Evolutionary conservation across 495 filamentous ascomycete species (phyloP).

Genomic region (Hamigera avellanea): DNA sequence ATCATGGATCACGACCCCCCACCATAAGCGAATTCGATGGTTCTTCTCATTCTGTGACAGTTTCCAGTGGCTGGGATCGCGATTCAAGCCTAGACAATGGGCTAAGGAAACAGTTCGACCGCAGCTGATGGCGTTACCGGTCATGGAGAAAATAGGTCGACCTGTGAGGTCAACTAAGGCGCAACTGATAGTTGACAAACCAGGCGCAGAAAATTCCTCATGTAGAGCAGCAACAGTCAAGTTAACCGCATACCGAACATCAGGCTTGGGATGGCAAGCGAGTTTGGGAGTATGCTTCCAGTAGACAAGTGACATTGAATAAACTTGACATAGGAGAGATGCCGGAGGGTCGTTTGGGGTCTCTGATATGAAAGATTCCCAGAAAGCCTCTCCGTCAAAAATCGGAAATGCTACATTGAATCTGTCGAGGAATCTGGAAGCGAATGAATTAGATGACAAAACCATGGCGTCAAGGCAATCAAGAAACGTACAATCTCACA

Average conservation of each 20-base stretch:
- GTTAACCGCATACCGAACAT: constrained; percentile 39
- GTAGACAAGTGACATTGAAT: constrained; percentile 40
- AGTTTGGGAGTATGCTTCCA: constrained; percentile 37
- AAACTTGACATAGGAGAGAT: constrained; percentile 40
- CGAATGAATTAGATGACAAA: neutral
- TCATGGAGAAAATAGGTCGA: constrained; percentile 40
- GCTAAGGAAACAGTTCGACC: constrained; percentile 38
- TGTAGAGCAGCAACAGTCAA: constrained; percentile 40
- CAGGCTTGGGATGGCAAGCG: constrained; percentile 34
- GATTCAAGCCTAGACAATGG: constrained; percentile 40
- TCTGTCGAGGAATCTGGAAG: constrained; percentile 34
- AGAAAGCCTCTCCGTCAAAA: constrained; percentile 38
- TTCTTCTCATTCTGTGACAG: constrained; percentile 36
- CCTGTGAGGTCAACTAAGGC: constrained; percentile 38
- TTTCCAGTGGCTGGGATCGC: constrained; percentile 37
- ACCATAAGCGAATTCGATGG: constrained; percentile 38
- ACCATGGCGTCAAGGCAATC: neutral
- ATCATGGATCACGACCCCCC: constrained; percentile 43
- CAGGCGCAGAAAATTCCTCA: constrained; percentile 39
- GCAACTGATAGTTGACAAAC: constrained; percentile 37
- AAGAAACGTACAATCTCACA: constrained; percentile 32
- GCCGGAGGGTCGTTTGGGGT: constrained; percentile 32
- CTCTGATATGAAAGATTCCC: constrained; percentile 33
- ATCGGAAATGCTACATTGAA: constrained; percentile 44
- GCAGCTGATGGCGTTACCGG: constrained; percentile 39